A percentile compares a stretch with the other conserved stretches of the same genome.
phyloP scores from a whole-genome alignment of 75 land plant species.

The Chamaecyparis obtusa region DNA sequence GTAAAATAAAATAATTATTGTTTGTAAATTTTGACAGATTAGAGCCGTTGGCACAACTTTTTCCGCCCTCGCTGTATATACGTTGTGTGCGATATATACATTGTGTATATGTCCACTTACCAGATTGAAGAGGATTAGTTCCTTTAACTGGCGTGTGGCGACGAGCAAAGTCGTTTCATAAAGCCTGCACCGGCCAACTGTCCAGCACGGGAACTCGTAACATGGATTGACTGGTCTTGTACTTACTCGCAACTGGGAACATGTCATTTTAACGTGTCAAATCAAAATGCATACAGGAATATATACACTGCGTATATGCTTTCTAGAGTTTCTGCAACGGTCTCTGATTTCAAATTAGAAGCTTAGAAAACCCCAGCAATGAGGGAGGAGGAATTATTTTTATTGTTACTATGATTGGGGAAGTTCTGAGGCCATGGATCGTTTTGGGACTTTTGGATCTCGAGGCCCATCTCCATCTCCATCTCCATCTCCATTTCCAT shows the following conservation, averaged over 20 bases:
- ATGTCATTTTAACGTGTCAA: neutral
- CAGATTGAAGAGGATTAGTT: neutral
- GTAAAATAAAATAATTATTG: no score
- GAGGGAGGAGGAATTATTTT: neutral
- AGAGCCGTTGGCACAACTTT: no score
- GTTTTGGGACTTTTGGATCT: neutral
- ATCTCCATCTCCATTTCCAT: neutral
- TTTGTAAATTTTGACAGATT: no score
- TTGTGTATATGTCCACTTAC: neutral
- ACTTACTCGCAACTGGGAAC: neutral
- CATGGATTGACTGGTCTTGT: neutral
- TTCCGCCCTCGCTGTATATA: neutral
- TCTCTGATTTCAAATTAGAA: constrained; percentile 5
- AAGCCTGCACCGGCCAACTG: constrained; percentile 9
- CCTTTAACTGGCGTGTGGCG: neutral
- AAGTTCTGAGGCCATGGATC: neutral
- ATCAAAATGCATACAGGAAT: neutral
- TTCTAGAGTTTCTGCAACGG: neutral
- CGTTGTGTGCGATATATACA: neutral
- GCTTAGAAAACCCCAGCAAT: neutral
- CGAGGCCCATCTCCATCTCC: neutral
- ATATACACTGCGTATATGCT: neutral
- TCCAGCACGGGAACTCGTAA: neutral
- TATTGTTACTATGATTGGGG: neutral
- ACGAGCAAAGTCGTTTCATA: neutral